Conservation (phyloP, 2,329 filamentous ascomycete species). For the Alternaria gansuensis region DNA sequence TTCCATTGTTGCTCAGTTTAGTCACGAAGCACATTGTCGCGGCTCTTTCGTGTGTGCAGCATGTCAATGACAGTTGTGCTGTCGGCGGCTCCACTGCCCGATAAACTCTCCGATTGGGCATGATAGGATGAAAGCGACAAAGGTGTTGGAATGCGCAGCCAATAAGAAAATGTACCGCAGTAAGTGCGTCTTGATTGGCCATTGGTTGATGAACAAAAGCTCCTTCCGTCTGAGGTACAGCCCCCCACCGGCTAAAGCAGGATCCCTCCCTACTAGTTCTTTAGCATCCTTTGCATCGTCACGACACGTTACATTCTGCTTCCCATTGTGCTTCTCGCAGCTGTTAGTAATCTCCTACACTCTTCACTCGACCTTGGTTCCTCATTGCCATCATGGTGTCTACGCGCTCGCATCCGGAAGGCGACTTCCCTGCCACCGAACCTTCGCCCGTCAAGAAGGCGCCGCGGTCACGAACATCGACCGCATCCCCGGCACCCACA, state of each 20-base stretch:
- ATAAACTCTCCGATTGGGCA: background rate
- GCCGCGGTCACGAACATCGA: conserved; percentile 47
- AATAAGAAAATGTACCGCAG: background rate
- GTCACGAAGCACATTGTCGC: background rate
- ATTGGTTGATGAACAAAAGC: background rate
- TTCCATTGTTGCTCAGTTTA: background rate
- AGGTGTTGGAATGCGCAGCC: background rate
- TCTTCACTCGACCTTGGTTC: background rate
- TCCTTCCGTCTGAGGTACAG: conserved; percentile 6
- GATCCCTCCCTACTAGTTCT: conserved; percentile 16
- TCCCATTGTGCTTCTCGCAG: background rate
- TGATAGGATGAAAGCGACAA: background rate
- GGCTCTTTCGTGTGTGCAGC: background rate
- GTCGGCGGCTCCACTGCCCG: background rate
- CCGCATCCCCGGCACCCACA: conserved; percentile 43
- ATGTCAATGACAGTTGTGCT: background rate
- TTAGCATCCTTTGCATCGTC: conserved; percentile 15
- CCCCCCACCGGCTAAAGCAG: conserved; percentile 15
- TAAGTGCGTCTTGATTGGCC: background rate
- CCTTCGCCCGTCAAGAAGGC: conserved; percentile 50
- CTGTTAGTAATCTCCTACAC: background rate
- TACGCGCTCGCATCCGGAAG: conserved; percentile 50
- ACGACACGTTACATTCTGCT: conserved; percentile 20
- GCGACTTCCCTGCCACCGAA: conserved; percentile 49
- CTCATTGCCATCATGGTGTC: conserved; percentile 47